phyloP scores from a whole-genome alignment of 257 asterid species.

The Solanum etuberosum region DNA sequence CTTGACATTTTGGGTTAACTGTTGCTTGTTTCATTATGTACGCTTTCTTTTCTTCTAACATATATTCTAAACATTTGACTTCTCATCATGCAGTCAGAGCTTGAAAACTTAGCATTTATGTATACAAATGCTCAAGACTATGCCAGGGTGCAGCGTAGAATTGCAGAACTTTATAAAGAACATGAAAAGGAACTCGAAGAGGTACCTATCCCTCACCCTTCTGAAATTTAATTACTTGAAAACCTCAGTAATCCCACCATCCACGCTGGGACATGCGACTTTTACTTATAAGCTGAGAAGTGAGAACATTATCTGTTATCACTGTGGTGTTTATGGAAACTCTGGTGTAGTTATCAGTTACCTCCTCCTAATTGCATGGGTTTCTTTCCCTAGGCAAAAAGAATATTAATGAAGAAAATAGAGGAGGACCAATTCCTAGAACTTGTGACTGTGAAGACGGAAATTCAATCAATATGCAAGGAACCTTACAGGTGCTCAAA shows the following conservation, averaged over 20 bases:
- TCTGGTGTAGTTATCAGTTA: neutral
- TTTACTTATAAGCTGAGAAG: neutral
- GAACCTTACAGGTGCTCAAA: constrained; percentile 74
- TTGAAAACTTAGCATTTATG: constrained; percentile 83
- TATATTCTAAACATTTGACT: neutral
- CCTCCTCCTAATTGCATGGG: neutral
- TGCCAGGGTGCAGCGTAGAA: constrained; percentile 60
- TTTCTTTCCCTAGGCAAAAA: constrained; percentile 50
- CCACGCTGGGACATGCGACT: neutral
- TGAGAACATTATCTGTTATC: neutral
- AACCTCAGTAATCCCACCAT: neutral
- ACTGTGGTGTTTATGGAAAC: neutral
- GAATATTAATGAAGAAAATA: constrained; percentile 59
- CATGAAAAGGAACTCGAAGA: constrained; percentile 80
- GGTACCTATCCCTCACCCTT: constrained; percentile 25
- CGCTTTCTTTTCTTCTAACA: neutral
- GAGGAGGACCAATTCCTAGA: constrained; percentile 83
- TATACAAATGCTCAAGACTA: constrained; percentile 77
- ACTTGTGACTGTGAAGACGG: constrained; percentile 63
- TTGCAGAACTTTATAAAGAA: constrained; percentile 62
- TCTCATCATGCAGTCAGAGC: constrained; percentile 64
- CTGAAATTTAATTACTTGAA: neutral
- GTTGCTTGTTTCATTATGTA: neutral
- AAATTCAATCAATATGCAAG: constrained; percentile 70
- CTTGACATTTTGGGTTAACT: neutral